Base-by-base conservation (phyloP, 352 stramenopile species). In the Phytophthora pistaciae region DNA sequence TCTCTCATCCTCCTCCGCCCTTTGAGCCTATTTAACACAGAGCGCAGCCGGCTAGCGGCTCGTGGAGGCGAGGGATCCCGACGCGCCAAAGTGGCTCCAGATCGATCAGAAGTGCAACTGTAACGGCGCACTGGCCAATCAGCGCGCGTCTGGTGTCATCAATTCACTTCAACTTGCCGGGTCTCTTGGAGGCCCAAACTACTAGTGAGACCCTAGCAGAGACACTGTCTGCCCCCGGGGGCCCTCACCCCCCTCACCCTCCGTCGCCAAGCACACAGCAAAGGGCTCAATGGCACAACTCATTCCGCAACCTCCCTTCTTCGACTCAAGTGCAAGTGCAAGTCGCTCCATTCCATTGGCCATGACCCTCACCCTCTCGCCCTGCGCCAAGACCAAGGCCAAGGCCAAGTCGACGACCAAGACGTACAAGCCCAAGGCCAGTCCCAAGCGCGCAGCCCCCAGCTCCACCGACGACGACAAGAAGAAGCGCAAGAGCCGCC, bases 401-500 rank as follows among this genome's bases (percentile, higher is more conserved):
- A 9, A 33, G 29, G 29, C 29, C 36, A 42, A 42, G 36, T 18
- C 36, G 3, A 16, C 9, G 36, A 42, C 11, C 21, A 18, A 20
- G 13, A n/a, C 40, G 6, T 18, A 6, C 11, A 59, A 62, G 2
- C 18, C 42, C 52, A 62, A 49, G n/a, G 21, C 31, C 9, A 60
- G 42, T 56, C 60, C 48, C 16, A 79, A 74, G 46, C 64, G 56
- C 21, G 7, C 46, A n/a, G 16, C 38, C 7, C 54, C 56, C 21
- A 61, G 25, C 25, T 29, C 25, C 25, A 5, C 55, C 18, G 36
- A 25, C 23, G 48, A 53, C 23, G 14, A 53, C 38, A 64, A 65
- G 57, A 78, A 72, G 60, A 52, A 53, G 14, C 78, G 80, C 57
- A 89, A 85, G 77, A 87, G 75, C 58, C 79, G 82, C 33, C 56